These are phyloP conservation scores for Helminthosporium solani DNA, from an alignment of 2,329 filamentous ascomycete species.

Conservation along the genomic window DNA sequence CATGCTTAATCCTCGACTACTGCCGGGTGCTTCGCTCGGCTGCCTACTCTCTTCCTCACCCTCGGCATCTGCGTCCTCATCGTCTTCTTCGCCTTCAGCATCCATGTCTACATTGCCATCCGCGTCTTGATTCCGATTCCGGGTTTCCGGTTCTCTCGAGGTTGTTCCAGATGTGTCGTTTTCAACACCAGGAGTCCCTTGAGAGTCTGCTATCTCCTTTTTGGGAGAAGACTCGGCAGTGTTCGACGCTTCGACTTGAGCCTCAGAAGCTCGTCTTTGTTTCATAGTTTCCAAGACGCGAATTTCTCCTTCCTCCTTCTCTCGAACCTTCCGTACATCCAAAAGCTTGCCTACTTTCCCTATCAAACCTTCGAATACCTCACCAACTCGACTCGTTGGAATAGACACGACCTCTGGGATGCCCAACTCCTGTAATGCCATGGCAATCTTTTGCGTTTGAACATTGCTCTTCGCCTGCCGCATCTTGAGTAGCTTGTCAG, in stretches of 20 bases:
- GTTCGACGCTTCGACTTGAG: conserved; percentile 27
- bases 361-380: conserved; percentile 70
- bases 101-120: conserved; percentile 40
- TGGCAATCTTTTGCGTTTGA: conserved; percentile 73
- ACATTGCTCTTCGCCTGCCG: conserved; percentile 74
- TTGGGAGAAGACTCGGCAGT: conserved; percentile 12
- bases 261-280: conserved; percentile 20
- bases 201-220: conserved; percentile 19
- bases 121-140: conserved; percentile 13
- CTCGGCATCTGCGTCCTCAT: conserved; percentile 30
- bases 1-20: conserved; percentile 26
- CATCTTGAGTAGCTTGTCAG: conserved; percentile 76
- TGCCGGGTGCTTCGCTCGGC: conserved; percentile 19
- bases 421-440: conserved; percentile 70
- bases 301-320: conserved; percentile 72
- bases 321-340: conserved; percentile 70
- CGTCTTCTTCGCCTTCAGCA: conserved; percentile 15
- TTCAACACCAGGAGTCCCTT: conserved; percentile 51
- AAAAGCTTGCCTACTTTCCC: conserved; percentile 67
- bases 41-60: conserved; percentile 38
- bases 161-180: conserved; percentile 50
- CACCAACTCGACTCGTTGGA: conserved; percentile 70
- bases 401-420: conserved; percentile 70
- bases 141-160: conserved; percentile 15
- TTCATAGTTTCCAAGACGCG: conserved; percentile 42